Base-by-base conservation (phyloP, 2,329 filamentous ascomycete genomes). In the Exophiala dermatitidis region DNA sequence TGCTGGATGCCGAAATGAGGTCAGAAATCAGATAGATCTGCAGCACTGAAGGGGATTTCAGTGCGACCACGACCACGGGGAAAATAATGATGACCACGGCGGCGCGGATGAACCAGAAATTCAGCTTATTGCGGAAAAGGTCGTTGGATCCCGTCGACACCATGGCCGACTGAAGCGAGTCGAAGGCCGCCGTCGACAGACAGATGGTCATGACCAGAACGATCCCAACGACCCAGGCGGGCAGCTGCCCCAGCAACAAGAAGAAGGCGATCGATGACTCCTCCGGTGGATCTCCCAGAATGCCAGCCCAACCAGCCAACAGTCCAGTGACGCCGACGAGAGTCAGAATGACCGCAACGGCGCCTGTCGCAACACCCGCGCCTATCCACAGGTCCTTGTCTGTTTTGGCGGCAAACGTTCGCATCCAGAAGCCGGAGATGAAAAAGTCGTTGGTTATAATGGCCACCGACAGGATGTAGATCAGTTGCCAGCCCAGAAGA, bases 391-490 rank as follows among this genome's bases (percentile, higher is more conserved):
- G 79, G 65, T 91, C 87, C 64, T 78, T 83, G 74, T 93, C 87
- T 0, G 85, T 88, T 67, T 67, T 84, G 48, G 86, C 86, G 12
- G 87, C 85, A 64, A 93, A 93, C 3, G 87, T 87, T 47, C 88
- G 84, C 68, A 91, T 80, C 88, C 88, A 93, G 70, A 88, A 90
- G 60, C 82, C 85, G 32, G 86, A 88, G 41, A 93, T 75, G 74
- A 93, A 93, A 75, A 93, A 90, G 73, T 90, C 84, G 71, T 91
- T 93, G 54, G 87, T 90, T 52, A 90, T 66, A 59, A 93, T 80
- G 42, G 88, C 88, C 4, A 93, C 79, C 0, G 88, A 86, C 1
- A 93, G 77, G 60, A 93, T 91, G 72, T 91, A 93, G 34, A 93
- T 74, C 9, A 93, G 79, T 69, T 93, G 88, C 86, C 88, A 93